Conservation (phyloP, 306 rosid species). For the Prunus mira region DNA sequence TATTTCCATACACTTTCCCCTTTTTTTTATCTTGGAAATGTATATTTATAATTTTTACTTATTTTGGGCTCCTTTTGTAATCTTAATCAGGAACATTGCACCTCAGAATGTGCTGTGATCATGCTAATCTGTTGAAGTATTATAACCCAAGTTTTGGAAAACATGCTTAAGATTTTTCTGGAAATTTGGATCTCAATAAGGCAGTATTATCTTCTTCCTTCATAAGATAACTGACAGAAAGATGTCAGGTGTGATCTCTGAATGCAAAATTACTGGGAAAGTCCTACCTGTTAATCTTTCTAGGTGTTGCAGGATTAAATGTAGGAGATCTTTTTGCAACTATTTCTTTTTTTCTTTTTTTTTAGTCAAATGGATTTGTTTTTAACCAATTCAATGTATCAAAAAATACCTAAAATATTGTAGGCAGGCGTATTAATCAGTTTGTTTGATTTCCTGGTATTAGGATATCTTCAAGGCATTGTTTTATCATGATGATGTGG, state of each 20-base stretch:
- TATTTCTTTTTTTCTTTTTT: background rate
- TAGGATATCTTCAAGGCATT: background rate
- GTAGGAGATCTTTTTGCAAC: background rate
- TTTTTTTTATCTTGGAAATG: background rate
- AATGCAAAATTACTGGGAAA: background rate
- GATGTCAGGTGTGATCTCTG: background rate
- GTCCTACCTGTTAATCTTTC: background rate
- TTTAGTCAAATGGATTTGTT: background rate
- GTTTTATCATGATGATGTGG: background rate
- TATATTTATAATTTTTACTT: background rate
- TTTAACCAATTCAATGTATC: background rate
- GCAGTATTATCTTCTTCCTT: background rate
- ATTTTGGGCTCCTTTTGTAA: background rate
- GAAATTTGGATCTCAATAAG: background rate
- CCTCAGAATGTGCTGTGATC: background rate
- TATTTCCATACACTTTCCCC: background rate
- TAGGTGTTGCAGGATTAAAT: background rate
- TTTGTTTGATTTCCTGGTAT: background rate
- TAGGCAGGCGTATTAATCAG: background rate
- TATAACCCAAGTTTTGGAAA: background rate
- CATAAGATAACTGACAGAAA: background rate
- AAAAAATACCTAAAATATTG: background rate
- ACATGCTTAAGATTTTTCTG: background rate
- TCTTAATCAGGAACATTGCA: background rate
- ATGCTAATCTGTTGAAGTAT: background rate